phyloP scores from a whole-genome alignment of 495 filamentous ascomycete species.

The Lasiosphaeris hirsuta region DNA sequence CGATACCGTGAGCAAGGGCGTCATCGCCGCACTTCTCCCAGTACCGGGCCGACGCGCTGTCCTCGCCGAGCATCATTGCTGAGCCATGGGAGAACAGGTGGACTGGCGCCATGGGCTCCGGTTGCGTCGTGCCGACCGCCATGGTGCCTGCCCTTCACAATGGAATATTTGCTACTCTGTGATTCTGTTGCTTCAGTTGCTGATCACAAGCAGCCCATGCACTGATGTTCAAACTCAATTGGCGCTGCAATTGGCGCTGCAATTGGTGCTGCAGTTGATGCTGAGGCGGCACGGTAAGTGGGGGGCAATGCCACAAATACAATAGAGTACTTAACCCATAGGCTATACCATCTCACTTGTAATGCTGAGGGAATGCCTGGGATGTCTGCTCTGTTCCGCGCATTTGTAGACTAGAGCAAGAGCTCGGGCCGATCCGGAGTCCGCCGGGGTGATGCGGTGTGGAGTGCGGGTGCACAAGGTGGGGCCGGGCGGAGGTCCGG shows the following conservation, averaged over 20 bases:
- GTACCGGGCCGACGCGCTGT: conserved; percentile 54
- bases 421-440: not conserved
- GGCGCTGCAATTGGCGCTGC: too few relatives aligned
- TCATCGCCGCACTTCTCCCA: conserved; percentile 62
- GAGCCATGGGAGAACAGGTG: conserved; percentile 68
- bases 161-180: not conserved
- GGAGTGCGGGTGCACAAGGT: not conserved
- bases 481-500: not conserved
- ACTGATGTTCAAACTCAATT: too few relatives aligned
- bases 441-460: not conserved
- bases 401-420: too few relatives aligned
- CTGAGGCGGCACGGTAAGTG: too few relatives aligned
- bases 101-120: conserved; percentile 43
- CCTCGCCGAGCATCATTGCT: conserved; percentile 64
- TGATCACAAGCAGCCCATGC: too few relatives aligned
- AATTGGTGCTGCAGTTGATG: too few relatives aligned
- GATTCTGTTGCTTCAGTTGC: not conserved
- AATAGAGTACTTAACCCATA: too few relatives aligned
- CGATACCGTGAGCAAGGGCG: conserved; percentile 52
- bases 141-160: not conserved
- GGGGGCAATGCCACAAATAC: too few relatives aligned
- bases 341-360: too few relatives aligned
- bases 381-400: too few relatives aligned
- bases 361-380: too few relatives aligned
- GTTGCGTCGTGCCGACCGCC: not conserved